Evolutionary conservation across 2,329 filamentous ascomycete species (phyloP).

Genomic region (Teratosphaeria pseudoeucalypti): DNA sequence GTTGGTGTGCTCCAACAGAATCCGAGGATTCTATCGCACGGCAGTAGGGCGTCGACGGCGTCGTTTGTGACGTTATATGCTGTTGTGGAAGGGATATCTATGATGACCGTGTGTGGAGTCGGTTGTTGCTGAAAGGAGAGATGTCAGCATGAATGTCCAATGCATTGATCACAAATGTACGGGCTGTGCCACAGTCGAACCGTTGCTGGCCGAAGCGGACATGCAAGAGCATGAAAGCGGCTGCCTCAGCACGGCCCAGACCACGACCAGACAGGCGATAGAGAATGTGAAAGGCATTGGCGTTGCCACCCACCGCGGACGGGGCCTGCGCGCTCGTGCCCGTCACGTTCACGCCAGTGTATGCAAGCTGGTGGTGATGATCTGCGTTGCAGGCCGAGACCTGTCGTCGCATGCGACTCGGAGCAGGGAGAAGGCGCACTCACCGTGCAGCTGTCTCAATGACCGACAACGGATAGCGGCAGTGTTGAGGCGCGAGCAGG

Average conservation of each 20-base stretch:
- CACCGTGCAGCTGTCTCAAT: background rate
- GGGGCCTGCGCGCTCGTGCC: background rate
- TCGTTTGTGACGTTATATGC: background rate
- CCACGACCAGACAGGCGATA: background rate
- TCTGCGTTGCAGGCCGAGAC: background rate
- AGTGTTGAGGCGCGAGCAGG: background rate
- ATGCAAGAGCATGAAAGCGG: constrained; percentile 1
- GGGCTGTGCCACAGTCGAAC: constrained; percentile 1
- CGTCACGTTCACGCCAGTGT: background rate
- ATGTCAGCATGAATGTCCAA: background rate
- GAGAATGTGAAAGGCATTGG: background rate
- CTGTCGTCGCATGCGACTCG: background rate
- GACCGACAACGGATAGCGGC: background rate
- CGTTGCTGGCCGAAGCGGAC: constrained; percentile 2
- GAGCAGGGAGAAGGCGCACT: background rate
- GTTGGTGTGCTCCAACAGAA: background rate
- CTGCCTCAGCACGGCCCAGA: background rate
- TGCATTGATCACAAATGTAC: constrained; percentile 1
- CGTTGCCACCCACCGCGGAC: background rate
- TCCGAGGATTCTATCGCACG: background rate
- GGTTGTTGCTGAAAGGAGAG: background rate
- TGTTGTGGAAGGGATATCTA: background rate
- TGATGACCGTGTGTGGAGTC: background rate
- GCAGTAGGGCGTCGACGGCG: constrained; percentile 1
- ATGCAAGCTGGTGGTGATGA: background rate